Percentiles rank a stretch among this genome's conserved stretches.
These are phyloP conservation scores for Quillaja saponaria DNA, from an alignment of 306 rosid species.

Conservation along the genomic window DNA sequence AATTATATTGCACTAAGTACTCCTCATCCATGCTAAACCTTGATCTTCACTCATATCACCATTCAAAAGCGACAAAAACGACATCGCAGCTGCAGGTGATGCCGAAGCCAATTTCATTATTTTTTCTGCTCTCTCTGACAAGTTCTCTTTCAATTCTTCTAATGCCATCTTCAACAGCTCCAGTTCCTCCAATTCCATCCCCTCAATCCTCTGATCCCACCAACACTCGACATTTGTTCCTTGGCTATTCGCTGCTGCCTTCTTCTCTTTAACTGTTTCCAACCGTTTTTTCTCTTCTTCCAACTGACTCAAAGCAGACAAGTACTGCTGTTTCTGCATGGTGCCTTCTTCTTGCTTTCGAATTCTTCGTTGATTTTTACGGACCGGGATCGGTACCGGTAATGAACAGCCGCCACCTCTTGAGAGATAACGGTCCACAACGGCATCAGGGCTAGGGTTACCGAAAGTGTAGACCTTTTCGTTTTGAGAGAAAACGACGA, in stretches of 20 bases:
- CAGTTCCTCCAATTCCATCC: conserved; percentile 29
- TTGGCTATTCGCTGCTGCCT: accelerated
- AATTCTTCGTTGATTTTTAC: neutral
- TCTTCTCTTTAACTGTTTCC: neutral
- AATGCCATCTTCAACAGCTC: conserved; percentile 9
- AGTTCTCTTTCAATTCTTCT: conserved; percentile 12
- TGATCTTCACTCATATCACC: neutral
- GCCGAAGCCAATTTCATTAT: neutral
- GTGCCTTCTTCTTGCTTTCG: neutral
- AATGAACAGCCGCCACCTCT: too few relatives aligned
- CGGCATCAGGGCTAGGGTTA: conserved; percentile 28
- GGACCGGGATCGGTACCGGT: neutral
- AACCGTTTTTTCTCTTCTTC: neutral
- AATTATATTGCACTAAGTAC: too few relatives aligned
- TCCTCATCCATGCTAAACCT: neutral
- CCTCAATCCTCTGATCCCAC: conserved; percentile 23
- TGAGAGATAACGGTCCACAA: conserved; percentile 2
- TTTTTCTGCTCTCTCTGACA: neutral
- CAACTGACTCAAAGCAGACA: neutral
- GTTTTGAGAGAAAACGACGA: conserved; percentile 52
- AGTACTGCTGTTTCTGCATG: neutral
- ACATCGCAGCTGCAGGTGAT: neutral
- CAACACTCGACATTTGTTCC: too few relatives aligned
- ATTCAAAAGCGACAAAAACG: neutral
- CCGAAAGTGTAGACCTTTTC: conserved; percentile 53